Base-by-base conservation (phyloP, 2,329 filamentous ascomycete species). In the Fusarium sublunatum region DNA sequence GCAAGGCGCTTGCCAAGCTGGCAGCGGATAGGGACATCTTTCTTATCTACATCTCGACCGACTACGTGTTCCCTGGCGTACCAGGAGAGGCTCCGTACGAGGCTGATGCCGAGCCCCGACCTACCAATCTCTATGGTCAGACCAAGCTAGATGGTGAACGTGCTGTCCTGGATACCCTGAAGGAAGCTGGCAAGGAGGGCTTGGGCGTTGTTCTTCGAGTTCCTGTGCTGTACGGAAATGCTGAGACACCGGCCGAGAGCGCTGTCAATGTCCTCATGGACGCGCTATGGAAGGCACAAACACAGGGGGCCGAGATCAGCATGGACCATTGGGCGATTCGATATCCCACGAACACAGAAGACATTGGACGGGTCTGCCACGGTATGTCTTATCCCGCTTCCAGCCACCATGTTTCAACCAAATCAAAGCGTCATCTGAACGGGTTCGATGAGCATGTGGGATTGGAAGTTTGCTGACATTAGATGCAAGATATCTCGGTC, bases 241-340 rank as follows among this genome's bases (percentile, higher is more conserved):
- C 88, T 1, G 85, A 91, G 66, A 83, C 77, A 40, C 84, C 88
- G 3, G 81, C 84, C 4, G 92, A 97, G 77, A 95, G 91, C 69
- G 92, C 93, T 0, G 86, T 96, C 40, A 96, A 97, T 71, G 83
- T 88, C 1, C 82, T 97, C 43, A 84, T 97, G 77, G 91, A 94
- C 49, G 80, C 84, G 1, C 83, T 97, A 7, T 89, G 87, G 86
- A 91, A 91, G 74, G 84, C 88, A 0, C 90, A 93, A 73, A 84
- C 88, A 45, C 78, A 82, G 34, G 84, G 81, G 6, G 81, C 81
- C 2, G 83, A 83, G 53, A 81, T 93, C 36, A 88, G 86, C 72
- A 93, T 96, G 88, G 93, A 97, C 71, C 88, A 96, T 74, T 96
- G 92, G 88, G 88, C 91, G 2, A 78, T 91, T 46, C 85, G 93